A percentile compares a stretch with the other conserved stretches of the same genome.
These are phyloP conservation scores for Orbilia ellipsospora DNA, from an alignment of 2,329 filamentous ascomycete species.

Conservation along the genomic window DNA sequence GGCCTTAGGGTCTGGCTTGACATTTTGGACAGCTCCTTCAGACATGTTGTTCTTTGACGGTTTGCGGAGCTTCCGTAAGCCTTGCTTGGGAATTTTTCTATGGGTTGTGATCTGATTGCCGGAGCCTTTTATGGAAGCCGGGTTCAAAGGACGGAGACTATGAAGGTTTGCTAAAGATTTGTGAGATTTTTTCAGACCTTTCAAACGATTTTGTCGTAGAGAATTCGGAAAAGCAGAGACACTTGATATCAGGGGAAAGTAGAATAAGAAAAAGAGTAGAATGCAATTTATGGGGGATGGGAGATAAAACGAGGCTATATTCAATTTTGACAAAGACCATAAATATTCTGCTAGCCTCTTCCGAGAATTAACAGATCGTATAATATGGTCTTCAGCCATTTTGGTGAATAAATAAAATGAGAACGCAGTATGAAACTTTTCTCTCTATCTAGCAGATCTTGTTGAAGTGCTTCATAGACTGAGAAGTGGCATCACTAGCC, in stretches of 20 bases:
- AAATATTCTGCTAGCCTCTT: no score
- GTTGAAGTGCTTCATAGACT: no score
- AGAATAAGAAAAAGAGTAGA: conserved; percentile 9
- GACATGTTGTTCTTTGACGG: conserved; percentile 29
- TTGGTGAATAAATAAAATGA: no score
- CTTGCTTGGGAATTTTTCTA: background rate
- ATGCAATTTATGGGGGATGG: background rate
- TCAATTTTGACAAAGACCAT: no score
- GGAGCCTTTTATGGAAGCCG: no score
- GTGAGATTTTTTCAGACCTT: conserved; percentile 24
- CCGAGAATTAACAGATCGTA: no score
- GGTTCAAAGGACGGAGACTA: background rate
- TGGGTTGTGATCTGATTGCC: background rate
- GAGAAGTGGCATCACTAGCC: no score
- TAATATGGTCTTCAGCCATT: no score
- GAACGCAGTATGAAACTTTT: no score
- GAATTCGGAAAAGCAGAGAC: conserved; percentile 17
- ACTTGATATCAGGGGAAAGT: conserved; percentile 24
- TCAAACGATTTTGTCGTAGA: conserved; percentile 15
- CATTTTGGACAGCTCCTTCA: conserved; percentile 1
- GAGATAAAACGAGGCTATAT: no score
- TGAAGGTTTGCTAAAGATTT: conserved; percentile 7
- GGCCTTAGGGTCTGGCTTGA: conserved; percentile 5
- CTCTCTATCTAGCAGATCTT: no score
- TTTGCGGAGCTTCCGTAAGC: background rate